These are phyloP conservation scores for Annulohypoxylon moriforme DNA, from an alignment of 495 filamentous ascomycete genomes.

Conservation along the genomic window DNA sequence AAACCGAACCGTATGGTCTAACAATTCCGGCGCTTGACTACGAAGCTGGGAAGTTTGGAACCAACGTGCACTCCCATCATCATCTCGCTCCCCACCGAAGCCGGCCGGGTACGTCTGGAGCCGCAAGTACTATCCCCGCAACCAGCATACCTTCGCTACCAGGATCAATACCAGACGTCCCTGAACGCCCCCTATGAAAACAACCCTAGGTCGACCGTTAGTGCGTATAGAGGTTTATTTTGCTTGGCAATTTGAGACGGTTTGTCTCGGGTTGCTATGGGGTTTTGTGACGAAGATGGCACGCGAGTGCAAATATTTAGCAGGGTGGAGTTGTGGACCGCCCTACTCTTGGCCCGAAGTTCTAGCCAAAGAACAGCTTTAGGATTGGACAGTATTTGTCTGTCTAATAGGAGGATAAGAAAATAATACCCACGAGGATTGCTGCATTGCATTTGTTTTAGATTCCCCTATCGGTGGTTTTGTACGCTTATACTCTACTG, in stretches of 20 bases:
- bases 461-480: constrained; percentile 10
- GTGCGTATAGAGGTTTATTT: not conserved
- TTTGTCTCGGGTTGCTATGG: not conserved
- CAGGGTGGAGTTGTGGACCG: constrained; percentile 1
- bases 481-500: constrained; percentile 29
- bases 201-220: not conserved
- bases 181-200: constrained; percentile 24
- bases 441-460: constrained; percentile 13
- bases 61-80: constrained; percentile 43
- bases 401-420: constrained; percentile 7
- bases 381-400: constrained; percentile 2
- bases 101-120: constrained; percentile 40
- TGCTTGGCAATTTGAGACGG: not conserved
- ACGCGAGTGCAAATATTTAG: not conserved
- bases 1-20: constrained; percentile 76
- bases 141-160: constrained; percentile 40
- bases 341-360: not conserved
- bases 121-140: constrained; percentile 34
- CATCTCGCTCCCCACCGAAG: constrained; percentile 45
- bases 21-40: constrained; percentile 63
- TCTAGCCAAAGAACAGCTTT: not conserved
- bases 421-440: constrained; percentile 39
- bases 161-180: constrained; percentile 40
- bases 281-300: not conserved
- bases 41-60: constrained; percentile 45